Percentiles rank a stretch among this genome's conserved stretches.
phyloP scores from a whole-genome alignment of 164 flowering plant genomes.

The grape (Vitis vinifera) region ASM3070453v1 NC_081806.1:8385501-8386000 shows the following conservation, averaged over 20 bases:
- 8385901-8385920: neutral
- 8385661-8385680: neutral
- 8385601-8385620: conserved; percentile 9
- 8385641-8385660: conserved; percentile 17
- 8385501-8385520: conserved; percentile 8
- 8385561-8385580: conserved; percentile 18
- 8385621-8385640: conserved; percentile 4
- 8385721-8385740: neutral
- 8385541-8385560: conserved; percentile 3
- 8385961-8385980: neutral
- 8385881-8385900: neutral
- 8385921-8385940: neutral
- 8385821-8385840: neutral
- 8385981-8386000: neutral
- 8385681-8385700: conserved; percentile 2
- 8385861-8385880: neutral
- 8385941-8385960: neutral
- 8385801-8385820: neutral
- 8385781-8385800: neutral
- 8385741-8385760: neutral
- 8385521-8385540: conserved; percentile 9
- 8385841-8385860: neutral
- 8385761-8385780: neutral
- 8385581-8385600: conserved; percentile 14
- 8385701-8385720: neutral